Percentiles rank a stretch among this genome's conserved stretches.
These are phyloP conservation scores for Ophiostoma populinum DNA, from an alignment of 2,329 filamentous ascomycete genomes.

Conservation along the genomic window DNA sequence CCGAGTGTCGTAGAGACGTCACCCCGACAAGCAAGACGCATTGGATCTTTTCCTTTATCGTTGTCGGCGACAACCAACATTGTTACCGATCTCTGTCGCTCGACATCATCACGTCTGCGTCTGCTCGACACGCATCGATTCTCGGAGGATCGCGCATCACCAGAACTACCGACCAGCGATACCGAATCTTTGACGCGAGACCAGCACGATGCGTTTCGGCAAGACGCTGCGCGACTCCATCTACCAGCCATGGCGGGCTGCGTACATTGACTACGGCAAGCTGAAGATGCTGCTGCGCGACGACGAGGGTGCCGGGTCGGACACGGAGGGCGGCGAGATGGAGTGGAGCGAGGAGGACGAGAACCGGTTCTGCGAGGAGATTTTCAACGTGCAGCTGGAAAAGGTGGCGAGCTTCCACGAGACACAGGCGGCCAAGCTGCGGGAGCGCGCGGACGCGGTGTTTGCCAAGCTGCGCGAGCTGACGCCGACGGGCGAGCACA, in stretches of 20 bases:
- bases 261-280: constrained; percentile 92
- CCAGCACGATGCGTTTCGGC: constrained; percentile 68
- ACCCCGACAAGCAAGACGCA: no score
- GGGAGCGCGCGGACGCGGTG: constrained; percentile 33
- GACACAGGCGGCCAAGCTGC: constrained; percentile 46
- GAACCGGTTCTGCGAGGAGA: constrained; percentile 81
- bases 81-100: no score
- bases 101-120: no score
- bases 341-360: constrained; percentile 87
- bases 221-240: constrained; percentile 66
- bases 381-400: constrained; percentile 86
- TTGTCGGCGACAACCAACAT: no score
- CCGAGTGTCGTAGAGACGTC: no score
- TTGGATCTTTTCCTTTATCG: no score
- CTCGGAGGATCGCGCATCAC: no score
- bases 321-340: constrained; percentile 23
- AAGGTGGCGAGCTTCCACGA: constrained; percentile 87
- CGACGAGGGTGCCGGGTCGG: constrained; percentile 42
- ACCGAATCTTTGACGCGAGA: not conserved
- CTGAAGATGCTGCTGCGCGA: constrained; percentile 81
- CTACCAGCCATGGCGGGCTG: constrained; percentile 76
- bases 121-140: no score
- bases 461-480: constrained; percentile 65
- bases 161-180: no score
- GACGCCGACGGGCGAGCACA: constrained; percentile 43